A percentile compares a stretch with the other conserved stretches of the same genome.
phyloP scores from a whole-genome alignment of 495 filamentous ascomycete genomes.

The Neurospora sp. region DNA sequence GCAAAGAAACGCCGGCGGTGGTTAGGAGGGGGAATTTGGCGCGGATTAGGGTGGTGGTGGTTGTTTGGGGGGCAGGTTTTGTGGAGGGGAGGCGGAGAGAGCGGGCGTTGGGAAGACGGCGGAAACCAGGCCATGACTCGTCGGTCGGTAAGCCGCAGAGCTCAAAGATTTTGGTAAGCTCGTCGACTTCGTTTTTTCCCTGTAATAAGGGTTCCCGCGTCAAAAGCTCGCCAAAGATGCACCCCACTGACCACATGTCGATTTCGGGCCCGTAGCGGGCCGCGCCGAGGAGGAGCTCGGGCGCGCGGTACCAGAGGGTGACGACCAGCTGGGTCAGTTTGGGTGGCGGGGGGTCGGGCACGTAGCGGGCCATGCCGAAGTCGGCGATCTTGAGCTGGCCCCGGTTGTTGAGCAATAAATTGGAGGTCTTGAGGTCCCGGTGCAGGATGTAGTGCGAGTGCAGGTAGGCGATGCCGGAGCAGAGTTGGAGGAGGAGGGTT shows the following conservation, averaged over 20 bases:
- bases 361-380: constrained; percentile 90
- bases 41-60: constrained; percentile 43
- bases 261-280: constrained; percentile 65
- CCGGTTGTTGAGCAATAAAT: constrained; percentile 90
- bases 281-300: constrained; percentile 80
- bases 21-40: constrained; percentile 76
- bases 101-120: constrained; percentile 79
- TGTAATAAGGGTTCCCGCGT: constrained; percentile 75
- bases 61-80: constrained; percentile 12
- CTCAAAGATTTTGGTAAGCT: constrained; percentile 66
- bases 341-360: constrained; percentile 61
- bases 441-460: constrained; percentile 91
- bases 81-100: constrained; percentile 64
- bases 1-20: constrained; percentile 56
- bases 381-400: constrained; percentile 94
- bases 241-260: constrained; percentile 94
- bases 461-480: constrained; percentile 73
- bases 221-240: constrained; percentile 90
- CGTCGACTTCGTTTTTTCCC: constrained; percentile 91
- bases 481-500: constrained; percentile 75
- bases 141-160: constrained; percentile 85
- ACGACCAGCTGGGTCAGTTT: constrained; percentile 91
- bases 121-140: constrained; percentile 78
- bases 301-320: constrained; percentile 92
- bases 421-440: constrained; percentile 93